Evolutionary conservation across 345 rosid species (phyloP).

Genomic region (Aquilaria malaccensis): DNA sequence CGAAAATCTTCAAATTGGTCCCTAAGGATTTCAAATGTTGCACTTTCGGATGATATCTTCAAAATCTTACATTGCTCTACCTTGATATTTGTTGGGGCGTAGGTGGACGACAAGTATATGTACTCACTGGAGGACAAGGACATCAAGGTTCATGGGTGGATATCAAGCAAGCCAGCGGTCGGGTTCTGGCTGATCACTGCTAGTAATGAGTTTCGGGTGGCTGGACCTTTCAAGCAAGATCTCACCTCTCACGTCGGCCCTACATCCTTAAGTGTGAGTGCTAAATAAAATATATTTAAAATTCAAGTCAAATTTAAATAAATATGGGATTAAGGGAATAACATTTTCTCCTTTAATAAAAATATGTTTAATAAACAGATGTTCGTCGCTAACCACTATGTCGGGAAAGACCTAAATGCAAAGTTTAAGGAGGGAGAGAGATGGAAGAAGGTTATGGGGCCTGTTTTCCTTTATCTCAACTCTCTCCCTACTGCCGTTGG

Average conservation of each 20-base stretch:
- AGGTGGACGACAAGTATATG: constrained; percentile 86
- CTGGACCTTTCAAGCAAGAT: constrained; percentile 72
- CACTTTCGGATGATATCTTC: not conserved
- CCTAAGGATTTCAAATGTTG: not conserved
- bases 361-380: constrained; percentile 30
- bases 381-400: constrained; percentile 72
- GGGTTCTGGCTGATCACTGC: constrained; percentile 89
- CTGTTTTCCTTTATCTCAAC: constrained; percentile 66
- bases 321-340: too few species aligned
- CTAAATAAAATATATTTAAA: not conserved
- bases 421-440: constrained; percentile 38
- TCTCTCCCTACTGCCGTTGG: constrained; percentile 21
- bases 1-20: not conserved
- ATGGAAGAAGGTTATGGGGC: constrained; percentile 85
- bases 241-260: constrained; percentile 82
- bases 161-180: constrained; percentile 31
- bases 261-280: constrained; percentile 40
- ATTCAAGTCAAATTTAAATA: too few species aligned
- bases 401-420: constrained; percentile 54
- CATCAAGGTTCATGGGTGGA: constrained; percentile 71
- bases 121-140: constrained; percentile 47
- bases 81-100: constrained; percentile 4
- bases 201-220: constrained; percentile 42
- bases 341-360: not conserved
- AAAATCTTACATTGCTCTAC: not conserved